phyloP scores from a whole-genome alignment of 495 filamentous ascomycete species.

The Hyaloscypha variabilis region DNA sequence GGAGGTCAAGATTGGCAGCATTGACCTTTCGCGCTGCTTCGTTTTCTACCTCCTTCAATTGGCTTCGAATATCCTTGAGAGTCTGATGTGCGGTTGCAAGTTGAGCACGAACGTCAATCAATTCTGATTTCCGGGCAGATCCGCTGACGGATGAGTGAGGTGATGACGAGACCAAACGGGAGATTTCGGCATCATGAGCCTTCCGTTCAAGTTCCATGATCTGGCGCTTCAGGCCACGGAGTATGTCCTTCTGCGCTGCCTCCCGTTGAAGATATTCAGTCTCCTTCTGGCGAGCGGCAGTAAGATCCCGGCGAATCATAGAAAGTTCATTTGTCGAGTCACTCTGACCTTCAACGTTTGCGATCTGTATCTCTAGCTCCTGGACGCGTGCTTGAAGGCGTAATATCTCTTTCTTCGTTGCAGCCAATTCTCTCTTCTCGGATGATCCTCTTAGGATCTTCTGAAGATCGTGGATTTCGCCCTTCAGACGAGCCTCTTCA shows the following conservation, averaged over 20 bases:
- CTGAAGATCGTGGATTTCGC: conserved; percentile 54
- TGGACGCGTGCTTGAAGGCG: conserved; percentile 60
- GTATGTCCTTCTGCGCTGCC: conserved; percentile 56
- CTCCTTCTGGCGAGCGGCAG: conserved; percentile 65
- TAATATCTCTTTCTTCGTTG: conserved; percentile 55
- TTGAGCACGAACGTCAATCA: conserved; percentile 63
- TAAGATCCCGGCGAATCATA: conserved; percentile 59
- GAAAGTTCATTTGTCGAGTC: conserved; percentile 58
- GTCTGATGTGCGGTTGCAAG: conserved; percentile 63
- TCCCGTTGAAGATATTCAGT: conserved; percentile 65
- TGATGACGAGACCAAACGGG: conserved; percentile 29
- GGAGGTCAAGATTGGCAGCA: conserved; percentile 47
- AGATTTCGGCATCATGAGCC: conserved; percentile 45
- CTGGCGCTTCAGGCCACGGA: conserved; percentile 50
- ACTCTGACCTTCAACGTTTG: conserved; percentile 34
- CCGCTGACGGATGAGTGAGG: conserved; percentile 31
- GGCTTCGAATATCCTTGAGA: conserved; percentile 60
- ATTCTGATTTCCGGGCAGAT: conserved; percentile 63
- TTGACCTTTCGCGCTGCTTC: conserved; percentile 52
- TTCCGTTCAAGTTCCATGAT: conserved; percentile 51
- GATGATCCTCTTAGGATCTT: conserved; percentile 39
- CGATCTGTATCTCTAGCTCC: conserved; percentile 53
- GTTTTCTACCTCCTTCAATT: conserved; percentile 57
- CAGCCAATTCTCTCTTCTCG: conserved; percentile 40
- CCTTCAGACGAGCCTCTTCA: conserved; percentile 53